Evolutionary conservation across 257 asterid species (phyloP).

Genomic region (Osmanthus fragrans): DNA sequence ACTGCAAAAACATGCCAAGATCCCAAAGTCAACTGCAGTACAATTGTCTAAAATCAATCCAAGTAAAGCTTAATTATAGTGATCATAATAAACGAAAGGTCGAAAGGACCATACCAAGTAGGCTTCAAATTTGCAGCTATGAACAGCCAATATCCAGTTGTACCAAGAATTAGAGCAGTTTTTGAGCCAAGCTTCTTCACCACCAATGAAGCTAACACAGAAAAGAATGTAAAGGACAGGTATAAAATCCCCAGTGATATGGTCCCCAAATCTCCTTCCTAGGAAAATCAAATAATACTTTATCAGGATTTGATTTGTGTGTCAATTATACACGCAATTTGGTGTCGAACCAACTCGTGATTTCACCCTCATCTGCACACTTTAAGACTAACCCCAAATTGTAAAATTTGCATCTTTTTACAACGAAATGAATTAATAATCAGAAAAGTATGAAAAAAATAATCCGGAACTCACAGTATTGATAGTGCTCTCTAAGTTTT

Average conservation of each 20-base stretch:
- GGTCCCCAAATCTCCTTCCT: slow-evolving; percentile 95
- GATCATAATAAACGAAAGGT: not conserved
- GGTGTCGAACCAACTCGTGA: not conserved
- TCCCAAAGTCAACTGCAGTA: not conserved
- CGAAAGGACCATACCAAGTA: slow-evolving; percentile 56
- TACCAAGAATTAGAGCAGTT: slow-evolving; percentile 82
- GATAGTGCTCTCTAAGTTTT: slow-evolving; percentile 91
- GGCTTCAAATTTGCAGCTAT: slow-evolving; percentile 96
- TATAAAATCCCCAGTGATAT: slow-evolving; percentile 85
- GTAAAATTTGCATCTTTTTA: not conserved
- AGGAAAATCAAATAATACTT: slow-evolving; percentile 10
- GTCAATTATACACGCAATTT: not conserved
- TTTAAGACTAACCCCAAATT: no score
- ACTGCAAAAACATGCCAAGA: not conserved
- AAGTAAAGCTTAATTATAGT: slow-evolving; percentile 23
- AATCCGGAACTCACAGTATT: slow-evolving; percentile 50
- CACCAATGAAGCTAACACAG: slow-evolving; percentile 76
- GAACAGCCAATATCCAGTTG: slow-evolving; percentile 89
- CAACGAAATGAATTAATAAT: not conserved
- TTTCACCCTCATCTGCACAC: no score
- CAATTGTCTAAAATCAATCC: not conserved
- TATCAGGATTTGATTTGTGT: not conserved
- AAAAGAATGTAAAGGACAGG: slow-evolving; percentile 71
- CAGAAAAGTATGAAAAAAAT: not conserved
- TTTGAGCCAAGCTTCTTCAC: slow-evolving; percentile 81